Evolutionary conservation across 2,329 filamentous ascomycete genomes (phyloP), one percentile per base, ranked within the genome.

Genomic region (Leptodontidium sp.): DNA sequence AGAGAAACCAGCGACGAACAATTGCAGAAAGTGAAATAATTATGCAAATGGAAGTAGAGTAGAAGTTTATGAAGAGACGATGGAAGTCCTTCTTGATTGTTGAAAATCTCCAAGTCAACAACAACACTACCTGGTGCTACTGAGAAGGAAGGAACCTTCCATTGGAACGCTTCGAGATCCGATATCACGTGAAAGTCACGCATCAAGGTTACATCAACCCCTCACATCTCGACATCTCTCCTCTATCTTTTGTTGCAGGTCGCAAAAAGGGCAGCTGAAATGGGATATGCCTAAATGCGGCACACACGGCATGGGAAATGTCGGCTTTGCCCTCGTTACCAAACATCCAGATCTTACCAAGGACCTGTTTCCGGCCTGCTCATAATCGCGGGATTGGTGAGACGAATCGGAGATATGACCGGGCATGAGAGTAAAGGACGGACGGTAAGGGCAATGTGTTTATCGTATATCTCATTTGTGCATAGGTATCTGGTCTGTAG

Each of bases 281-380:
- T 55, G 52, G 52, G 52, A 35, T 35, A 55, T 55, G 52, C 26
- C 15, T 55, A 55, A 55, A 55, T 55, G 52, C 52, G 52, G 52
- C 52, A n/a, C 52, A 35, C 3, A n/a, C 24, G 5, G 35, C 14
- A 55, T 55, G 52, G 52, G 14, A 35, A 55, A 55, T 4, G 6
- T 8, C 8, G 14, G 7, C 14, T 55, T 55, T 35, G 9, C 29
- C 52, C 29, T n/a, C 12, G 29, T 17, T 52, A 52, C 24, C 49
- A 15, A 55, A 14, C 52, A 55, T 35, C 26, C 29, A 35, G 14
- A 35, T 50, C 8, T 29, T 17, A 55, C 43, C 43, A 47, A 32
- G 14, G 26, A 35, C 14, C 17, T 55, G 7, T 53, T 15, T 53
- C 50, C 50, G 14, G 50, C 4, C 24, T 21, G 24, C 24, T 53